Base-by-base conservation (phyloP, 225 moss, liverwort and hornwort genomes). In the Climacium dendroides region DNA sequence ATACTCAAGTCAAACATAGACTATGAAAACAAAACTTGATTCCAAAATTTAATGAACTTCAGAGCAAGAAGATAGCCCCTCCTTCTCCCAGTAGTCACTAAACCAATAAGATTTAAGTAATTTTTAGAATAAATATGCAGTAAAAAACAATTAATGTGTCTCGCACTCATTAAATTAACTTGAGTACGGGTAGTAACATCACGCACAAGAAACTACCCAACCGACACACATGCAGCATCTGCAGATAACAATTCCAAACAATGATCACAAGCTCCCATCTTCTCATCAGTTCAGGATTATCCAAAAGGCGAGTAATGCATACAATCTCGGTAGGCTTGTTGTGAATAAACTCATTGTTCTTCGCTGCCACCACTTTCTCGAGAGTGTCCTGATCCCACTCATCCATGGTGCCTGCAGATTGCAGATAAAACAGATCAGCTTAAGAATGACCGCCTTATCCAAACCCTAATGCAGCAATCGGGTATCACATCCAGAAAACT, bases 261-360 rank as follows among this genome's bases (percentile, higher is more conserved):
- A 54, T 50, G 43, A 78, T 34, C 34, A 65, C 85, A 66, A 24
- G 78, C 43, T 78, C 67, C 23, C 57, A 58, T 79, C 47, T 28
- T 20, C 70, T 35, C 58, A 79, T 66, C 43, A 12, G 9, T 78
- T 63, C n/a, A 81, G 41, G 29, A 73, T 73, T 37, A 78, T 78
- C 60, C 58, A 60, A 60, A 69, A 78, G 39, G 78, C n/a, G 16
- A 75, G 87, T 45, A 61, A 41, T 70, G 25, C 94, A 53, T 96
- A 98, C 97, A 89, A 97, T 99, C 82, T 97, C 96, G 15, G 96
- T 99, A 2, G 95, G 99, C 91, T 99, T 99, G 94, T 97, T 99
- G 91, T 95, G 87, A 61, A 55, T 73, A 83, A 96, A 99, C 87
- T 99, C 96, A 79, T 93, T 86, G 37, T 94, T 94, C 90, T 99